A percentile compares a stretch with the other conserved stretches of the same genome.
Evolutionary conservation across 2,329 filamentous ascomycete genomes (phyloP).

Genomic region (Madurella fahalii): DNA sequence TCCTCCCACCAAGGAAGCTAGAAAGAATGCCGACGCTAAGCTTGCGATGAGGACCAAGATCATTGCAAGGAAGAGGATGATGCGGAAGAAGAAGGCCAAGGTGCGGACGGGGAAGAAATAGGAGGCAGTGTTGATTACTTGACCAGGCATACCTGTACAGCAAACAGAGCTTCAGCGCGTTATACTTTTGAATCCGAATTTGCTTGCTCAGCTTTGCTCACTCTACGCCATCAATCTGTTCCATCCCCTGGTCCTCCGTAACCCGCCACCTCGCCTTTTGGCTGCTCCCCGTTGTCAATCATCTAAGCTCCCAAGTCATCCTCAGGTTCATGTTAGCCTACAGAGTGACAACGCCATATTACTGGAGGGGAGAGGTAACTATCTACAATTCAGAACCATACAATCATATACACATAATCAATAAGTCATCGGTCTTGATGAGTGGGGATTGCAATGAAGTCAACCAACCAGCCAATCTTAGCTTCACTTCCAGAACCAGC

Average conservation of each 20-base stretch:
- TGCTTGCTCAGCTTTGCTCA: no score
- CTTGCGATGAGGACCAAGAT: conserved; percentile 62
- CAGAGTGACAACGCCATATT: no score
- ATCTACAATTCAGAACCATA: no score
- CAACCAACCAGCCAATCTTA: background rate
- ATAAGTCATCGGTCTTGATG: background rate
- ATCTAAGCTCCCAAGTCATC: no score
- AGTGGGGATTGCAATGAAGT: background rate
- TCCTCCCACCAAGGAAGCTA: conserved; percentile 34
- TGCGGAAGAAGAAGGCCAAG: conserved; percentile 63
- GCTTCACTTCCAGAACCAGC: conserved; percentile 34
- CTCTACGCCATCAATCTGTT: no score
- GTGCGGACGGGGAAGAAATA: conserved; percentile 22
- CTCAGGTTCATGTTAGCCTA: no score
- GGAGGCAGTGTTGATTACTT: background rate
- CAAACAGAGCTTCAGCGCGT: background rate
- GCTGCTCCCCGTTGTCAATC: no score
- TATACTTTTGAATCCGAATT: no score
- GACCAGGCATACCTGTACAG: background rate
- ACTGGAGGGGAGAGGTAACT: no score
- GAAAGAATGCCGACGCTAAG: conserved; percentile 34
- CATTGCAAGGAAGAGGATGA: conserved; percentile 78
- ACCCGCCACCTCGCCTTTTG: no score
- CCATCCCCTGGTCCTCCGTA: no score
- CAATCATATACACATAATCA: background rate